Evolutionary conservation across 2,329 filamentous ascomycete species (phyloP).

Genomic region (Cyphellophora europaea): DNA sequence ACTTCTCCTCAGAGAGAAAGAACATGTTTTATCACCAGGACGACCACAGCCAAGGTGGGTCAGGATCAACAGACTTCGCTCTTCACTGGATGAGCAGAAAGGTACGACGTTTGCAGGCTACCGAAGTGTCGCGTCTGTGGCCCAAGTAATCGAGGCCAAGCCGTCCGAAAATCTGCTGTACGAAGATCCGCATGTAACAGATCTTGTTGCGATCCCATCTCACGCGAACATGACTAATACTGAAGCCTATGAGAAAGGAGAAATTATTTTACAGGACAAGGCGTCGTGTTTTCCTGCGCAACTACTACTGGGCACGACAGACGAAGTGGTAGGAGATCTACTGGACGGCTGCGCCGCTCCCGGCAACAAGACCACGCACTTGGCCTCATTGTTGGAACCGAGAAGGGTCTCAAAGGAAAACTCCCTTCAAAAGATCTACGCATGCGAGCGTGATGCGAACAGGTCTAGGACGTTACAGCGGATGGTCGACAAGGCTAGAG

Average conservation of each 20-base stretch:
- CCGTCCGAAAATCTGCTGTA: constrained; percentile 40
- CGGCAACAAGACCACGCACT: constrained; percentile 93
- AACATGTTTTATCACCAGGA: constrained; percentile 27
- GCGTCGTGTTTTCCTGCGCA: constrained; percentile 95
- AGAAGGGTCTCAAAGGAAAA: background rate
- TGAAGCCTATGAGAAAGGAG: constrained; percentile 63
- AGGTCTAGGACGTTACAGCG: constrained; percentile 69
- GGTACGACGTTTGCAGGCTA: constrained; percentile 62
- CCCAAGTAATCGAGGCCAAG: constrained; percentile 41
- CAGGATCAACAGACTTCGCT: constrained; percentile 71
- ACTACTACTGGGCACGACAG: constrained; percentile 57
- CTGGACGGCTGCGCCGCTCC: constrained; percentile 93
- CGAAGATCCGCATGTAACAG: constrained; percentile 73
- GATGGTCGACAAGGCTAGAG: constrained; percentile 75
- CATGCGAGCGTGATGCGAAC: constrained; percentile 66
- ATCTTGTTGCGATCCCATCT: constrained; percentile 70
- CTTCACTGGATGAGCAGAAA: constrained; percentile 63
- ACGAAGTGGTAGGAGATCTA: constrained; percentile 52
- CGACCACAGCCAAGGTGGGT: constrained; percentile 76
- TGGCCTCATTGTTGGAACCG: constrained; percentile 59
- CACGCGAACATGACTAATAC: constrained; percentile 63
- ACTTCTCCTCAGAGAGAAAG: constrained; percentile 25
- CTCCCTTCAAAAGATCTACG: constrained; percentile 46
- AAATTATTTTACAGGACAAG: constrained; percentile 89
- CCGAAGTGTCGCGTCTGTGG: constrained; percentile 43